Conservation (phyloP, 2,329 filamentous ascomycete genomes). For the Xylaria polymorpha region DNA sequence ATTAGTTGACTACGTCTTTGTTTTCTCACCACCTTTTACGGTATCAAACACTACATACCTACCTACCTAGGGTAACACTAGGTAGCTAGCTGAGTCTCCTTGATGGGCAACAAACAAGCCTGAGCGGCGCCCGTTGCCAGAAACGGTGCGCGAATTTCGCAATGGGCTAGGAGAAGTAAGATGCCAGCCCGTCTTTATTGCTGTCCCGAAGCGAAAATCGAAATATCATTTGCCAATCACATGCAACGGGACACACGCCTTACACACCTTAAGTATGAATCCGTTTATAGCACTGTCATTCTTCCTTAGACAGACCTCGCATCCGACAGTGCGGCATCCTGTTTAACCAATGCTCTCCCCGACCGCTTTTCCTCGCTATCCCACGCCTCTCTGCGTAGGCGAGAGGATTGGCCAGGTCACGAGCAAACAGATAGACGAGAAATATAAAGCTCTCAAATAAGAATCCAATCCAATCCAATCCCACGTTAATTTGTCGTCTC, state of each 20-base stretch:
- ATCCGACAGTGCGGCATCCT: constrained; percentile 48
- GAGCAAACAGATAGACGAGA: constrained; percentile 8
- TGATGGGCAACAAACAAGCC: constrained; percentile 9
- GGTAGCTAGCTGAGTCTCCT: no score
- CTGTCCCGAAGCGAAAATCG: background rate
- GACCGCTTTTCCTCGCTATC: constrained; percentile 19
- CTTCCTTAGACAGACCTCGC: constrained; percentile 31
- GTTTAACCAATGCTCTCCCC: constrained; percentile 30
- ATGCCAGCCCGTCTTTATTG: constrained; percentile 15
- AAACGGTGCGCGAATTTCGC: constrained; percentile 36
- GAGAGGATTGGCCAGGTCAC: background rate
- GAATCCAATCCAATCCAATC: background rate
- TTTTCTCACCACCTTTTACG: constrained; percentile 18
- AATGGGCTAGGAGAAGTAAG: constrained; percentile 1
- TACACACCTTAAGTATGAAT: constrained; percentile 38
- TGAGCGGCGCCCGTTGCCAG: constrained; percentile 17
- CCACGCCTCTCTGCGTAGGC: constrained; percentile 5
- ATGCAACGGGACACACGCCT: constrained; percentile 32
- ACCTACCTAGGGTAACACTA: constrained; percentile 6
- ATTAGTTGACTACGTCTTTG: constrained; percentile 14
- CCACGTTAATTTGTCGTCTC: background rate
- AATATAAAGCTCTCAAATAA: constrained; percentile 18
- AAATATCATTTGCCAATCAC: constrained; percentile 15
- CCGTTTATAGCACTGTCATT: constrained; percentile 41
- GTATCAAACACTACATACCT: constrained; percentile 3